Conservation (phyloP, 768 basidiomycete species). For the Lepiota venenata region DNA sequence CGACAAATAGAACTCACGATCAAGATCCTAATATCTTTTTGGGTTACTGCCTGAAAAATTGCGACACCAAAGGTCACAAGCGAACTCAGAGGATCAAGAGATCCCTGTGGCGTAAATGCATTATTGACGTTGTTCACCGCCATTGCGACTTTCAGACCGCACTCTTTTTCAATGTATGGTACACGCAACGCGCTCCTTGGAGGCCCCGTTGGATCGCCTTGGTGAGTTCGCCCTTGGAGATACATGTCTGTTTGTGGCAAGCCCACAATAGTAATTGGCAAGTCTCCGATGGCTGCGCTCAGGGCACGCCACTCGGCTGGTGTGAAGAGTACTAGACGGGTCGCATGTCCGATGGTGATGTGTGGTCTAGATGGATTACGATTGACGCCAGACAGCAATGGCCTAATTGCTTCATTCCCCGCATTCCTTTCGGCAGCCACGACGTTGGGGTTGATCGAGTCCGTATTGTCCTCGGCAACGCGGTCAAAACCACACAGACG, state of each 20-base stretch:
- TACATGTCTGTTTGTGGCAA: conserved; percentile 66
- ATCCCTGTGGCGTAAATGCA: conserved; percentile 68
- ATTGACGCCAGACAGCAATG: conserved; percentile 14
- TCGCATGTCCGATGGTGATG: conserved; percentile 61
- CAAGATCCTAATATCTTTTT: conserved; percentile 40
- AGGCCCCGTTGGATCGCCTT: conserved; percentile 33
- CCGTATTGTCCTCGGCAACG: conserved; percentile 11
- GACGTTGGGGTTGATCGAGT: background rate
- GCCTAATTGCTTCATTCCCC: background rate
- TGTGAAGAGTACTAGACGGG: conserved; percentile 51
- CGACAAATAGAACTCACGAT: conserved; percentile 33
- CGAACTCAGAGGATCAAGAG: conserved; percentile 51
- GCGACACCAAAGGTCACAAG: conserved; percentile 56
- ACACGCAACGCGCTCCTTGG: conserved; percentile 56
- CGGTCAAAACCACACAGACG: background rate
- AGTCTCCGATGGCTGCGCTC: conserved; percentile 32
- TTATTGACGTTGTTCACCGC: conserved; percentile 66
- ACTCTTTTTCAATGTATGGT: conserved; percentile 39
- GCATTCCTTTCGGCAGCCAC: conserved; percentile 11
- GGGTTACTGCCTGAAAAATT: conserved; percentile 55
- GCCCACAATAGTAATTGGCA: conserved; percentile 52
- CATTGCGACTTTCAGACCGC: conserved; percentile 49
- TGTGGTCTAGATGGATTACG: conserved; percentile 22
- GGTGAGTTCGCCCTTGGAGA: conserved; percentile 53
- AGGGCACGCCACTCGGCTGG: conserved; percentile 42